Conservation (phyloP, 495 filamentous ascomycete genomes). For the Cercophora sp. region DNA sequence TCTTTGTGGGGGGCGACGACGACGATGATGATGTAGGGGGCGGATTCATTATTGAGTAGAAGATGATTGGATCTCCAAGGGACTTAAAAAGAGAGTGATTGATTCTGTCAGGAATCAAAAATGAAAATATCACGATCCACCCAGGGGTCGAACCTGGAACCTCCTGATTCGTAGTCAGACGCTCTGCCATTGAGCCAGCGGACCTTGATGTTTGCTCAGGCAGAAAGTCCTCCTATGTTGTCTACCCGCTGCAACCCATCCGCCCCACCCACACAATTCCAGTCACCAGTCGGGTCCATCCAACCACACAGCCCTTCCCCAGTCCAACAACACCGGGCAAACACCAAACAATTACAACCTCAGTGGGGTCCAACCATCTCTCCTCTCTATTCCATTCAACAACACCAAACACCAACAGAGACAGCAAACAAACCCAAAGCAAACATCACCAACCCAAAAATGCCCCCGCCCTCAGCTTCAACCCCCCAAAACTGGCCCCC, state of each 20-base stretch:
- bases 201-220: neutral
- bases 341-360: neutral
- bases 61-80: too few relatives aligned
- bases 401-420: neutral
- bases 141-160: slow-evolving; percentile 9
- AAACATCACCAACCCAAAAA: slow-evolving; percentile 3
- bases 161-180: slow-evolving; percentile 12
- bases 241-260: neutral
- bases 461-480: too few relatives aligned
- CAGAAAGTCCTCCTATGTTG: neutral
- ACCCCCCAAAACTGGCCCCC: slow-evolving; percentile 61
- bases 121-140: slow-evolving; percentile 9
- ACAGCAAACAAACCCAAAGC: neutral
- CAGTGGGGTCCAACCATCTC: neutral
- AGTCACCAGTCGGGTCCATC: neutral
- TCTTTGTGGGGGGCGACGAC: slow-evolving; percentile 22
- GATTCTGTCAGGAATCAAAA: neutral
- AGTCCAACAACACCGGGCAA: neutral
- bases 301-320: neutral
- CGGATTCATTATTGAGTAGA: slow-evolving; percentile 2
- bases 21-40: neutral
- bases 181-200: slow-evolving; percentile 10
- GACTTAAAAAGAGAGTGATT: neutral
- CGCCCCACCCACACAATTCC: neutral
- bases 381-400: too few relatives aligned